These are phyloP conservation scores for Coprinellus aureogranulatus DNA, from an alignment of 768 basidiomycete genomes.

Conservation along the genomic window DNA sequence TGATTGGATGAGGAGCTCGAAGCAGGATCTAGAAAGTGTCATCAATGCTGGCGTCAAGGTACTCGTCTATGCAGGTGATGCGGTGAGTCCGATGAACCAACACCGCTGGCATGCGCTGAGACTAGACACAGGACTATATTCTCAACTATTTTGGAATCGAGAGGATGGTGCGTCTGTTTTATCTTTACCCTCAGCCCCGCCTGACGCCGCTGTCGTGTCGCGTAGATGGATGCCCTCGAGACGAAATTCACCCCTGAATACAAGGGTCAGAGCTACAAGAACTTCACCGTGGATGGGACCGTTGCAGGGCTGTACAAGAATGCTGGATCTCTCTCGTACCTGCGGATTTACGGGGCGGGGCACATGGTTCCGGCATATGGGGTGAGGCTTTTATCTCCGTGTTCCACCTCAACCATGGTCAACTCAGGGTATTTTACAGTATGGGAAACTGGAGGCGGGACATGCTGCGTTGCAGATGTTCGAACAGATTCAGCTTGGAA, in stretches of 20 bases:
- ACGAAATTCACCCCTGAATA: constrained; percentile 45
- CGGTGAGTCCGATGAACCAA: too few relatives aligned
- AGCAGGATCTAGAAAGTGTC: constrained; percentile 51
- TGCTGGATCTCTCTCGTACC: constrained; percentile 54
- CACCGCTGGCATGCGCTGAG: too few relatives aligned
- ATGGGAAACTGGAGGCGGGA: constrained; percentile 36
- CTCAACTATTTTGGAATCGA: constrained; percentile 58
- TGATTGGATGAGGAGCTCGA: constrained; percentile 58
- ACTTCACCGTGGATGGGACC: constrained; percentile 50
- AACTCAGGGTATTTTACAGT: too few relatives aligned
- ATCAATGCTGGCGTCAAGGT: constrained; percentile 57
- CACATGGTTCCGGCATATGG: constrained; percentile 50
- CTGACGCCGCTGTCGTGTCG: too few relatives aligned
- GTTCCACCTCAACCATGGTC: too few relatives aligned
- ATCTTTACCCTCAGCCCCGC: too few relatives aligned
- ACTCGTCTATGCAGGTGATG: constrained; percentile 55
- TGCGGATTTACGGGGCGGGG: constrained; percentile 49
- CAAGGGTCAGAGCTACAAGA: constrained; percentile 40
- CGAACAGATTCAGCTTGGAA: constrained; percentile 27
- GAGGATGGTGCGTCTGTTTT: constrained; percentile 56
- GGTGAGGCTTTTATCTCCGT: too few relatives aligned
- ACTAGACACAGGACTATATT: constrained; percentile 51
- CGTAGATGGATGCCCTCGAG: constrained; percentile 35
- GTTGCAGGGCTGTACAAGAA: constrained; percentile 55
- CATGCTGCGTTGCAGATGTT: constrained; percentile 46